These are phyloP conservation scores for Carex cristatella DNA, from an alignment of 176 grass and related monocot genomes.

Conservation along the genomic window DNA sequence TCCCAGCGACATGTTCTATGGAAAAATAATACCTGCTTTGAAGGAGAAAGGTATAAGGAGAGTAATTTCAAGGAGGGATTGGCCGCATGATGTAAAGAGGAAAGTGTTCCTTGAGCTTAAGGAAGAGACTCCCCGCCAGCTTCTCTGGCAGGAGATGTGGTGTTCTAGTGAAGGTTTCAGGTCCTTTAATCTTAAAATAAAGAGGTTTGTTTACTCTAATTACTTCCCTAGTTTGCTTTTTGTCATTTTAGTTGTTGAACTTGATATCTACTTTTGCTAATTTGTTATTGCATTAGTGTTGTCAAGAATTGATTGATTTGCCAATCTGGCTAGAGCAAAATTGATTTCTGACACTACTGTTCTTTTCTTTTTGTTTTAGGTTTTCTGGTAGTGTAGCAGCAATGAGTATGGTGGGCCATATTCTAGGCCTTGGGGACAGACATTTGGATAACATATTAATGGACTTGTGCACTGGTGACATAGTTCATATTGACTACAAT, in stretches of 20 bases:
- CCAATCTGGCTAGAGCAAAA: background rate
- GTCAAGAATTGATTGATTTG: slow-evolving; percentile 8
- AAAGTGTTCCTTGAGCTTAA: slow-evolving; percentile 93
- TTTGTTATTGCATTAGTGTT: slow-evolving; percentile 2
- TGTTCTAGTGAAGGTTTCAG: slow-evolving; percentile 93
- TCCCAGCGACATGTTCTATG: slow-evolving; percentile 97
- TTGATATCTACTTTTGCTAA: slow-evolving; percentile 1
- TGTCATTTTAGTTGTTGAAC: slow-evolving; percentile 13
- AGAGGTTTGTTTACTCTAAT: slow-evolving; percentile 49
- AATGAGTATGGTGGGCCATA: slow-evolving; percentile 94
- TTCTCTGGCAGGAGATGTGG: slow-evolving; percentile 96
- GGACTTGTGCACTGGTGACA: slow-evolving; percentile 81
- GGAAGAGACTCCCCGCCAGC: slow-evolving; percentile 89
- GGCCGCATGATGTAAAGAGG: slow-evolving; percentile 92
- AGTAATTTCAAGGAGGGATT: slow-evolving; percentile 95
- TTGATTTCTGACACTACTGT: background rate
- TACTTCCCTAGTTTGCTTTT: slow-evolving; percentile 10
- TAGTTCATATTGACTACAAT: slow-evolving; percentile 98
- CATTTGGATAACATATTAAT: slow-evolving; percentile 98
- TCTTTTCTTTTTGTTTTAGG: slow-evolving; percentile 41
- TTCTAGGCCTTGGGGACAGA: slow-evolving; percentile 90
- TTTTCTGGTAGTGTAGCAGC: slow-evolving; percentile 89
- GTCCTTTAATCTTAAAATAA: slow-evolving; percentile 82
- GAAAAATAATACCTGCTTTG: slow-evolving; percentile 97
- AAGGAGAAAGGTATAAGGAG: slow-evolving; percentile 99